Percentiles rank a stretch among this genome's conserved stretches.
phyloP scores from a whole-genome alignment of 371 early-diverging fungal genomes.

The Amoeboradix gromovi region DNA sequence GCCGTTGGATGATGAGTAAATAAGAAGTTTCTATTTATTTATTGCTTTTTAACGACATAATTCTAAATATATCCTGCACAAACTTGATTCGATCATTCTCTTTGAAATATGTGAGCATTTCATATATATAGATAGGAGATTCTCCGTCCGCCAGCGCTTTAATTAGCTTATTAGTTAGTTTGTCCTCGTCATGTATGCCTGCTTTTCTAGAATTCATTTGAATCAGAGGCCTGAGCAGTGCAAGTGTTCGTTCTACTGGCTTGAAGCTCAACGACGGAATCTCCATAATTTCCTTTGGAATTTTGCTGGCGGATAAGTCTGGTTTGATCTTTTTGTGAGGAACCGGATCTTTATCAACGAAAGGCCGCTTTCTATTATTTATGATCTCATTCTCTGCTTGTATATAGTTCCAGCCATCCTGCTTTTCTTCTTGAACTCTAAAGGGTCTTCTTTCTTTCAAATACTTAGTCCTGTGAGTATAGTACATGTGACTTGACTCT shows the following conservation, averaged over 20 bases:
- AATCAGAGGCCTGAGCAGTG: background rate
- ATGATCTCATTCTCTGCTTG: background rate
- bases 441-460: background rate
- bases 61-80: background rate
- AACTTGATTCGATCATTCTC: background rate
- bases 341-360: background rate
- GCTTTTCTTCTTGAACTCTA: background rate
- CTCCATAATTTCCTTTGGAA: background rate
- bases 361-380: background rate
- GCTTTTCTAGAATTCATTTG: background rate
- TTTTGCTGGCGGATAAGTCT: background rate
- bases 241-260: background rate
- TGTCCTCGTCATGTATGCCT: background rate
- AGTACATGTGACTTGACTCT: background rate
- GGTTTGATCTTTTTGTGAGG: background rate
- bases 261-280: background rate
- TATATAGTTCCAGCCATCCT: background rate
- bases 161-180: background rate
- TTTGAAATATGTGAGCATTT: background rate
- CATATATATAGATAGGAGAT: background rate
- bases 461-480: background rate
- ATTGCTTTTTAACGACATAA: background rate
- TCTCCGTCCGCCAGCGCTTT: background rate
- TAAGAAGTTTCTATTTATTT: no score
- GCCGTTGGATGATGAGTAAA: slow-evolving; percentile 63